Base-by-base conservation (phyloP, 495 filamentous ascomycete genomes). In the Neurospora sublineolata region DNA sequence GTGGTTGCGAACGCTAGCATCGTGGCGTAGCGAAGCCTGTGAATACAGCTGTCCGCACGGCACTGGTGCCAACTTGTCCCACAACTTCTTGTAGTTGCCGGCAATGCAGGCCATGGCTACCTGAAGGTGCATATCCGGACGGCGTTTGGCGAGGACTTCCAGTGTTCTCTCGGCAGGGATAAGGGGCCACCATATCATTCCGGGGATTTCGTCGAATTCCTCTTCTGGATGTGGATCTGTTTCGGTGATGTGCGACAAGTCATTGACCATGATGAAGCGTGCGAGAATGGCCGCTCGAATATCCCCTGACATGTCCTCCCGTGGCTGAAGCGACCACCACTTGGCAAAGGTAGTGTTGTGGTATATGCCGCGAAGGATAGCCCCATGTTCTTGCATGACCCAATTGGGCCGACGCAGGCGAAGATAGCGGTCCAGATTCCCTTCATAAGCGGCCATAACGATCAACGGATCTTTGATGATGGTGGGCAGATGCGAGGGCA, bases 391-490 rank as follows among this genome's bases (percentile, higher is more conserved):
- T 41, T 71, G 67, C 10, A 0, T 0, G 37, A 18, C 11, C 37
- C 30, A 58, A 5, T 11, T 0, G 10, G 73, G 73, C 8, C 75
- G 71, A 4, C 75, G 73, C 33, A 76, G 20, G 20, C 73, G 75
- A 23, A 67, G 16, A 37, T 74, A 74, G 64, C 75, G 64, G 69
- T 76, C 73, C 3, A 76, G 36, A 1, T 76, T 70, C 37, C 75
- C 75, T 11, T 72, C 37, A 39, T 73, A 74, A 4, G 75, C 75
- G 0, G 75, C 75, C 68, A 72, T 70, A 4, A 75, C 40, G 36
- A 75, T 73, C 18, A 76, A 72, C 16, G 72, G 12, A 58, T 75
- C 69, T 37, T 76, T 76, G 73, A 58, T 36, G 2, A 46, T 64
- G 16, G 44, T 42, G 10, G 75, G 75, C 4, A 76, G 75, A 42